Conservation (phyloP, 805 yeast species). For the Zygosaccharomyces siamensis region DNA sequence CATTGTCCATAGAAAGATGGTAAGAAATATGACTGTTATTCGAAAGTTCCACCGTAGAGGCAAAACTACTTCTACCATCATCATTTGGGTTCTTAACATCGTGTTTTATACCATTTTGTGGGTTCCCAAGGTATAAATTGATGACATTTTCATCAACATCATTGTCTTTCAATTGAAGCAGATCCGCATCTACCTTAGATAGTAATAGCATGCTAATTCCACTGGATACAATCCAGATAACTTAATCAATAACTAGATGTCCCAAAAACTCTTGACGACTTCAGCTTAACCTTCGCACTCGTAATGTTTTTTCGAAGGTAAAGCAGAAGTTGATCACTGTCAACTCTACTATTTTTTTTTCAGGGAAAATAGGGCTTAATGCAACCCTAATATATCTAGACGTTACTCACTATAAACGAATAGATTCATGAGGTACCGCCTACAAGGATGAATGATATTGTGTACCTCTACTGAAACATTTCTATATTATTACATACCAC, state of each 20-base stretch:
- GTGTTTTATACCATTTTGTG: slow-evolving; percentile 1
- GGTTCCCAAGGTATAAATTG: slow-evolving; percentile 16
- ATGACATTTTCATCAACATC: slow-evolving; percentile 14
- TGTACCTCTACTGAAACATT: neutral
- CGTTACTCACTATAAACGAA: slow-evolving; percentile 2
- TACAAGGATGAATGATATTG: neutral
- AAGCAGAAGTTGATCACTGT: neutral
- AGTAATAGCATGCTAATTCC: slow-evolving; percentile 11
- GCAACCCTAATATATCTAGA: neutral
- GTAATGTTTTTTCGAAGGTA: neutral
- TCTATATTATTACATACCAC: neutral
- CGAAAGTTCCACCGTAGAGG: slow-evolving; percentile 18
- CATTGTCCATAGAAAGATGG: slow-evolving; percentile 23
- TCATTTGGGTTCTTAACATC: slow-evolving; percentile 1
- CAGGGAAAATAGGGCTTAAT: neutral
- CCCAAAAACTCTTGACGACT: neutral
- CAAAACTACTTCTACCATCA: slow-evolving; percentile 18
- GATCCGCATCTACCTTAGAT: slow-evolving; percentile 29
- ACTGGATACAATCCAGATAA: neutral
- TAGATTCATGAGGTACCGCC: slow-evolving; percentile 1
- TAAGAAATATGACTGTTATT: slow-evolving; percentile 25
- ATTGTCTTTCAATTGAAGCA: slow-evolving; percentile 19
- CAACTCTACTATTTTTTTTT: neutral
- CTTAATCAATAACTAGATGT: neutral
- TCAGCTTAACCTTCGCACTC: neutral